Base-by-base conservation (phyloP, 331 rosid species). In the Phaseolus coccineus region DNA sequence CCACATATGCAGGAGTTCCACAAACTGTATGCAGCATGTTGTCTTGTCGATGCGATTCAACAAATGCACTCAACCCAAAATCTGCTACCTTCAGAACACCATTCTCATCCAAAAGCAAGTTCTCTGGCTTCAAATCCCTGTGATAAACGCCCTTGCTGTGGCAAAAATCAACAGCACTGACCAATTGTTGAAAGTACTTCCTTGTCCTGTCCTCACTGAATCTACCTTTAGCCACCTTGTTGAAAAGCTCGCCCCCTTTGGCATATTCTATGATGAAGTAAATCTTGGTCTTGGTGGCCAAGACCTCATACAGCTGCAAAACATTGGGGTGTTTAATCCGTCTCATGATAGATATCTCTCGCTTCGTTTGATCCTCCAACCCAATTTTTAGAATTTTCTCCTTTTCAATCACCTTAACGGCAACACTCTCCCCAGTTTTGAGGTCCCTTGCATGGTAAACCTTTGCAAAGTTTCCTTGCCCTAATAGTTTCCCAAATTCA, bases 51-150 rank as follows among this genome's bases (percentile, higher is more conserved):
- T 80, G 76, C 39, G 85, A 78, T 39, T 91, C 94, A 40, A 88
- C 87, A 37, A 88, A 82, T 0, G 91, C 87, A 65, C 97, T 89
- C 81, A 93, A 80, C 37, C 97, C 96, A 44, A 93, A 91, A 85
- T 93, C 96, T 0, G 97, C 87, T 47, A 89, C 90, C 88, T 91
- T 91, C 24, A 93, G 88, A 75, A 31, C 71, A 1, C 89, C 96
- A 57, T 85, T 84, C 83, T 91, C 91, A 73, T 88, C 96, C 84
- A 93, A 81, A 48, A 93, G 91, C 75, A 93, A 76, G 76, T 93
- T 93, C 77, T 90, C 94, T 0, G 92, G 94, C 85, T 88, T 90
- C 87, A 90, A 82, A 82, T 90, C 95, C 16, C 95, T 77, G 76
- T 90, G 92, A n/a, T 73, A 87, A 65, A 90, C 89, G 19, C 95